Conservation (phyloP, 2,329 filamentous ascomycete genomes). For the Fusarium haematococcum region DNA sequence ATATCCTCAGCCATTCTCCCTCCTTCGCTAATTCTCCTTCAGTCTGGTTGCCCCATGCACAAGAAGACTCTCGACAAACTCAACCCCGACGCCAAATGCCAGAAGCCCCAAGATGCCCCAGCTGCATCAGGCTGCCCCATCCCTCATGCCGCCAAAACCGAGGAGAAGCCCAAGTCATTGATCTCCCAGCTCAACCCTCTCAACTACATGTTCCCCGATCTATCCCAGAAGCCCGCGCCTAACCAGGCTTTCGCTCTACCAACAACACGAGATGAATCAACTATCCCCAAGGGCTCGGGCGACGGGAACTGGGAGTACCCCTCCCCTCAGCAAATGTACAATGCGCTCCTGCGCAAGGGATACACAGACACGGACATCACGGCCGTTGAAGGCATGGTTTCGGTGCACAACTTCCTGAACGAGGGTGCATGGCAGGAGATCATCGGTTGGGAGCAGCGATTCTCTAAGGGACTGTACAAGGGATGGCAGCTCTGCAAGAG, state of each 20-base stretch:
- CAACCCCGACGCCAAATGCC: constrained; percentile 45
- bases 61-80: constrained; percentile 64
- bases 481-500: constrained; percentile 81
- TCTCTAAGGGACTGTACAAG: constrained; percentile 76
- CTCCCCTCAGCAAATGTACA: constrained; percentile 99
- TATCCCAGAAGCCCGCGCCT: constrained; percentile 82
- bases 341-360: constrained; percentile 94
- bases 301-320: constrained; percentile 96
- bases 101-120: constrained; percentile 38
- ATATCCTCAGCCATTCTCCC: background rate
- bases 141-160: constrained; percentile 52
- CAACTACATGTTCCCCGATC: constrained; percentile 93
- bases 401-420: constrained; percentile 97
- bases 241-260: constrained; percentile 81
- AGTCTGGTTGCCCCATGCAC: constrained; percentile 71
- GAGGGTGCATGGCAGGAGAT: constrained; percentile 98
- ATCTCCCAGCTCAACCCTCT: constrained; percentile 74
- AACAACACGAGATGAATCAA: constrained; percentile 83
- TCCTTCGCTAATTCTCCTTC: constrained; percentile 36
- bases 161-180: constrained; percentile 57
- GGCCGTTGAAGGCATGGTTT: constrained; percentile 96
- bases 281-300: constrained; percentile 87
- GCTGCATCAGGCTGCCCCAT: constrained; percentile 55
- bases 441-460: constrained; percentile 90
- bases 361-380: constrained; percentile 94